Conservation (phyloP, 352 stramenopile species). For the Phytophthora ramorum region DNA sequence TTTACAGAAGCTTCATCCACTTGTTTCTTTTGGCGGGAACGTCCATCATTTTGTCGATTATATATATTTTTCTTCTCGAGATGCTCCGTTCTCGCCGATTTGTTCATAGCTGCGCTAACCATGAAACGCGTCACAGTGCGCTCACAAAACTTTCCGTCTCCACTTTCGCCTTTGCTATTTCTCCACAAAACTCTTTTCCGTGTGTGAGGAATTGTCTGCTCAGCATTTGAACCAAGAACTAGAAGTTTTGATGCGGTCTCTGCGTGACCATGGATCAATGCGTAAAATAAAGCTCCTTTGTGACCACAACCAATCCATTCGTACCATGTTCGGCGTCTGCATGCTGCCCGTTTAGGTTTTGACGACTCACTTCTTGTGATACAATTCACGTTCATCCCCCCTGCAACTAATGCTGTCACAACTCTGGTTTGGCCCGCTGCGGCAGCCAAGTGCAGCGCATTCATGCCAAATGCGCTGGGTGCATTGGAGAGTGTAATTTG, state of each 20-base stretch:
- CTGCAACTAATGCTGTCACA: slow-evolving; percentile 50
- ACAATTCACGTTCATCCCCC: slow-evolving; percentile 71
- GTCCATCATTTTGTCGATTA: not conserved
- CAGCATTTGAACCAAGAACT: slow-evolving; percentile 55
- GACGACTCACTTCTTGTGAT: slow-evolving; percentile 7
- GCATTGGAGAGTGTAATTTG: slow-evolving; percentile 54
- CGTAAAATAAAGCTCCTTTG: slow-evolving; percentile 54
- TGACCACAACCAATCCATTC: slow-evolving; percentile 32
- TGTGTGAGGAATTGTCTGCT: slow-evolving; percentile 49
- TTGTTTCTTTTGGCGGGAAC: not conserved
- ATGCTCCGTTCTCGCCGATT: slow-evolving; percentile 21
- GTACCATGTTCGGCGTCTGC: slow-evolving; percentile 9
- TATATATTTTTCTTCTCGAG: not conserved
- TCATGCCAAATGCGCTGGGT: slow-evolving; percentile 46
- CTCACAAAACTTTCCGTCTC: slow-evolving; percentile 2
- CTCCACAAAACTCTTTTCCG: slow-evolving; percentile 22
- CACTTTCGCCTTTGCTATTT: not conserved
- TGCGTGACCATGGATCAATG: slow-evolving; percentile 58
- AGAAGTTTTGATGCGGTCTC: slow-evolving; percentile 65
- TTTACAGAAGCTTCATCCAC: slow-evolving; percentile 23
- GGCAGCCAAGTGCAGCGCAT: slow-evolving; percentile 57
- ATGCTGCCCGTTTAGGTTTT: slow-evolving; percentile 8
- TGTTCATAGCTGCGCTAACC: slow-evolving; percentile 36
- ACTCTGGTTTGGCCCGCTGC: slow-evolving; percentile 52
- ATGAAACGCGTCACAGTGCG: slow-evolving; percentile 30